A percentile compares a stretch with the other conserved stretches of the same genome.
phyloP scores from a whole-genome alignment of 139 green algal species.

The Chlorella sp. region DNA sequence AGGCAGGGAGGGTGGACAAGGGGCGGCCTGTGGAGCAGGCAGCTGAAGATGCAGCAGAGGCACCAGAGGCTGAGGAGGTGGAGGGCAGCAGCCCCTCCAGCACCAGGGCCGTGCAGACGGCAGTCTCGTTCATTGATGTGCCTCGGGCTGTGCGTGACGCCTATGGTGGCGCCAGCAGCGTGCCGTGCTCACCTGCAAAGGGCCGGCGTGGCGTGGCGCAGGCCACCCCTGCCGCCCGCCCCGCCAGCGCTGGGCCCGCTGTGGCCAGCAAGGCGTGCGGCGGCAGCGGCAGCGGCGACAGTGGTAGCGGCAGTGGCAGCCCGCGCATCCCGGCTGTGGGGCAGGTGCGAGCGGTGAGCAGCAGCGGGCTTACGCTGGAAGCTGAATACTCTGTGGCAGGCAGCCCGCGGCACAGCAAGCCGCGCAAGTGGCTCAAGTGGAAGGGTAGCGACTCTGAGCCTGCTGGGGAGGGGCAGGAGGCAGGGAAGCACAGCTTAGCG shows the following conservation, averaged over 20 bases:
- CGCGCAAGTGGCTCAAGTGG: conserved; percentile 31
- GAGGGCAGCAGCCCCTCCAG: neutral
- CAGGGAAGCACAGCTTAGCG: neutral
- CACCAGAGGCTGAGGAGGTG: neutral
- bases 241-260: neutral
- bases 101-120: conserved; percentile 12
- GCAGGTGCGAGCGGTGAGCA: conserved; percentile 14
- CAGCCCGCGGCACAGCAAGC: conserved; percentile 24
- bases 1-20: no score
- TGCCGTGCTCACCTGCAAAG: neutral
- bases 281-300: neutral
- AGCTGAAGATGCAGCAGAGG: neutral
- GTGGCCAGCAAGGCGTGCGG: neutral
- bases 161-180: neutral
- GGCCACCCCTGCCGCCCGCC: neutral
- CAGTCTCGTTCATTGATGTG: conserved; percentile 2
- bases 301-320: neutral
- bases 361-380: neutral
- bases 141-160: neutral
- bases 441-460: neutral
- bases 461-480: neutral
- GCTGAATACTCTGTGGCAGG: conserved; percentile 12
- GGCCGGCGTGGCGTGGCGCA: no score
- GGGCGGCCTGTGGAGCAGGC: neutral
- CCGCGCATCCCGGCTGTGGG: neutral